Percentiles rank a stretch among this genome's conserved stretches.
Conservation (phyloP, 2,329 filamentous ascomycete genomes). For the Aspergillus caelatus region DNA sequence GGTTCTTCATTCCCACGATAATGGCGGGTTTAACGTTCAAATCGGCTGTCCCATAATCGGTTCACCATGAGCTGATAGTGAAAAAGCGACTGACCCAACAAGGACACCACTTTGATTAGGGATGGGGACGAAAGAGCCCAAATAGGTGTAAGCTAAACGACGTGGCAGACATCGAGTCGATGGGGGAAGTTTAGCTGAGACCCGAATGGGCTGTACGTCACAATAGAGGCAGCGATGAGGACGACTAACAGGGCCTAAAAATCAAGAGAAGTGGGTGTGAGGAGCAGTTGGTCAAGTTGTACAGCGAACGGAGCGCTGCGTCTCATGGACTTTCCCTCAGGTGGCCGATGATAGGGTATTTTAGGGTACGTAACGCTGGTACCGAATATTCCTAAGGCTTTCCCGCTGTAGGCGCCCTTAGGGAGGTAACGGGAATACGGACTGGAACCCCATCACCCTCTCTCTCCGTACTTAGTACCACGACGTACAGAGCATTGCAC, state of each 20-base stretch:
- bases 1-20: neutral
- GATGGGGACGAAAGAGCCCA: neutral
- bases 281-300: neutral
- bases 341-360: neutral
- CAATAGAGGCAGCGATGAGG: neutral
- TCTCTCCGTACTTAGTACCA: neutral
- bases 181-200: neutral
- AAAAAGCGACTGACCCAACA: neutral
- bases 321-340: neutral
- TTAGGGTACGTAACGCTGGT: neutral
- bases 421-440: conserved; percentile 3
- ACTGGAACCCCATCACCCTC: neutral
- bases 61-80: neutral
- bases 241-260: neutral
- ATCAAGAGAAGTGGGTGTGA: conserved; percentile 1
- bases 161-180: conserved; percentile 2
- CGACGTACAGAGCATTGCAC: too few relatives aligned
- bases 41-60: neutral
- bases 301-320: conserved; percentile 1
- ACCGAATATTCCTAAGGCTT: neutral
- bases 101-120: conserved; percentile 1
- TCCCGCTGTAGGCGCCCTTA: conserved; percentile 5
- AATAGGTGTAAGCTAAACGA: neutral
- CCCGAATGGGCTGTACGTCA: conserved; percentile 6
- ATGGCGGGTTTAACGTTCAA: neutral